Evolutionary conservation across 2,329 filamentous ascomycete genomes (phyloP).

Genomic region (Sporothrix mexicana): DNA sequence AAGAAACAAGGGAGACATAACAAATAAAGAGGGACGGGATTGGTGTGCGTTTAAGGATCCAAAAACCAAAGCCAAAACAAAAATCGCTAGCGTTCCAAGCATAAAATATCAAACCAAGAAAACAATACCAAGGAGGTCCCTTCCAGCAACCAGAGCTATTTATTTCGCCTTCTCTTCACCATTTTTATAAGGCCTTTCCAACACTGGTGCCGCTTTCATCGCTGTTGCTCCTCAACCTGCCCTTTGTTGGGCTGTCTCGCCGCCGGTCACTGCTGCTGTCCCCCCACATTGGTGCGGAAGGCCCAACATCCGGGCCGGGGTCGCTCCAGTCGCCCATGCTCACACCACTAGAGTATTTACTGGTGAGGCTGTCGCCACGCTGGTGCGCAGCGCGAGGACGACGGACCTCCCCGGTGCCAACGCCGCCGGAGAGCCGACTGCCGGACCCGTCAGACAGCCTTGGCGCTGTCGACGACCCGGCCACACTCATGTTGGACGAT

Average conservation of each 20-base stretch:
- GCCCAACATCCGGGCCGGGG: conserved; percentile 60
- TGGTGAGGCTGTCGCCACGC: conserved; percentile 49
- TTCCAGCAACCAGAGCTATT: neutral
- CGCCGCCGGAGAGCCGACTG: conserved; percentile 38
- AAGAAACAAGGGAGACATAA: neutral
- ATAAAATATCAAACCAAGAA: neutral
- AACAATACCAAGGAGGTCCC: neutral
- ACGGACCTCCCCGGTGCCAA: conserved; percentile 38
- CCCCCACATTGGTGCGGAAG: conserved; percentile 44
- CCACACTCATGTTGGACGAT: conserved; percentile 42
- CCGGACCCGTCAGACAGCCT: conserved; percentile 27
- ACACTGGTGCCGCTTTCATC: conserved; percentile 35
- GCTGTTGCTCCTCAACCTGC: conserved; percentile 37
- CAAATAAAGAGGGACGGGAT: neutral
- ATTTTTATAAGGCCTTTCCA: conserved; percentile 38
- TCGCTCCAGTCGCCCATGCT: conserved; percentile 58
- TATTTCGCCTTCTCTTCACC: too few species aligned
- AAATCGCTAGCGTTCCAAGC: conserved; percentile 8
- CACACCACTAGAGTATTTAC: conserved; percentile 59
- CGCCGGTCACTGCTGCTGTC: conserved; percentile 36
- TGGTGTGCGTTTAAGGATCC: neutral
- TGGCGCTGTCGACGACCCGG: conserved; percentile 37
- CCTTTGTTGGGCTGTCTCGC: conserved; percentile 38
- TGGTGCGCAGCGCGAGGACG: conserved; percentile 46
- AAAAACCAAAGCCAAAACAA: neutral